phyloP scores from a whole-genome alignment of 768 basidiomycete species.

The Mycena polygramma region DNA sequence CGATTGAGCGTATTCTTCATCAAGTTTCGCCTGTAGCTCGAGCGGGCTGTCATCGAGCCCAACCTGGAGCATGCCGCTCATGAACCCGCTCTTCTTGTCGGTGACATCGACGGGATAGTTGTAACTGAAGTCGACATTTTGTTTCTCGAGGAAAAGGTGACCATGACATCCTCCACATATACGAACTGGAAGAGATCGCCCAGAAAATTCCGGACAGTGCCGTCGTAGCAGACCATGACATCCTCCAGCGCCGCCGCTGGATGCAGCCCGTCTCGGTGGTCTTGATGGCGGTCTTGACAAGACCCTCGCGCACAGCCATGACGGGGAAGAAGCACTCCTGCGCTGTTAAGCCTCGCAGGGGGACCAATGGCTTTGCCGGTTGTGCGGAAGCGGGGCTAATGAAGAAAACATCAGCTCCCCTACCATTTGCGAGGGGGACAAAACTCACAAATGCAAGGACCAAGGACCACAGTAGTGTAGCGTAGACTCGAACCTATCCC shows the following conservation, averaged over 20 bases:
- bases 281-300: conserved; percentile 99
- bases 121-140: conserved; percentile 93
- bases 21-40: conserved; percentile 75
- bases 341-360: conserved; percentile 92
- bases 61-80: conserved; percentile 72
- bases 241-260: conserved; percentile 97
- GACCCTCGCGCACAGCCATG: conserved; percentile 99
- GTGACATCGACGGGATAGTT: conserved; percentile 96
- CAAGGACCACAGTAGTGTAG: too few relatives aligned
- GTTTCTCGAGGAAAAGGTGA: conserved; percentile 96
- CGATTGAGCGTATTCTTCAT: conserved; percentile 82
- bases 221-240: conserved; percentile 97
- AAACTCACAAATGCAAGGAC: too few relatives aligned
- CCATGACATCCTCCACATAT: conserved; percentile 99
- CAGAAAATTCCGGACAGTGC: conserved; percentile 96
- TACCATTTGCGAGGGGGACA: too few relatives aligned
- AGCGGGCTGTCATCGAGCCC: too few relatives aligned
- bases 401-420: too few relatives aligned
- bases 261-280: conserved; percentile 99
- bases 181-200: conserved; percentile 97
- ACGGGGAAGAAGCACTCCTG: conserved; percentile 99
- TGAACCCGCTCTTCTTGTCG: conserved; percentile 53
- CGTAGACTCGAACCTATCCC: too few relatives aligned
- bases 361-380: too few relatives aligned
- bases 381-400: too few relatives aligned